Percentiles rank a stretch among this genome's conserved stretches.
Evolutionary conservation across 1,139 yeast species (phyloP).

Genomic region (Yamadazyma triangularis): DNA sequence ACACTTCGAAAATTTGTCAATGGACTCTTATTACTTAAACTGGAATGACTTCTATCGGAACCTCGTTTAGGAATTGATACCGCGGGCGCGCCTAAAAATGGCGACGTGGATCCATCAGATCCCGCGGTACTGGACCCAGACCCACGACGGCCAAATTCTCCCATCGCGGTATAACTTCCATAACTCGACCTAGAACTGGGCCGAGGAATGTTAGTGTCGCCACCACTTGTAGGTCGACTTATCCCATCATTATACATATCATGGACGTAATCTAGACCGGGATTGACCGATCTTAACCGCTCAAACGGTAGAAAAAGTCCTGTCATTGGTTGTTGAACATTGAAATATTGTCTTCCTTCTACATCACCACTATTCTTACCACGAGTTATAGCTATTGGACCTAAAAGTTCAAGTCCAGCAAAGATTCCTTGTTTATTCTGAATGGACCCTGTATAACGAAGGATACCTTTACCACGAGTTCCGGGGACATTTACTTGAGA

Average conservation of each 20-base stretch:
- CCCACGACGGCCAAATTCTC: not conserved
- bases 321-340: slow-evolving; percentile 55
- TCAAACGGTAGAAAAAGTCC: slow-evolving; percentile 75
- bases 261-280: slow-evolving; percentile 15
- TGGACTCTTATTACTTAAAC: slow-evolving; percentile 7
- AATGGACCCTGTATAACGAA: slow-evolving; percentile 72
- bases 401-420: slow-evolving; percentile 82
- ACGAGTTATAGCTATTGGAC: slow-evolving; percentile 47
- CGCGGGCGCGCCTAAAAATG: not conserved
- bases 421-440: slow-evolving; percentile 71
- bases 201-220: slow-evolving; percentile 3
- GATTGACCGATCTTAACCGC: slow-evolving; percentile 46
- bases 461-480: slow-evolving; percentile 50
- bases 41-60: not conserved
- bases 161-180: not conserved
- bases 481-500: slow-evolving; percentile 40
- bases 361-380: slow-evolving; percentile 46
- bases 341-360: slow-evolving; percentile 40
- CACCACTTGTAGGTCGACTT: not conserved
- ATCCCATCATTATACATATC: slow-evolving; percentile 12
- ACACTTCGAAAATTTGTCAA: slow-evolving; percentile 2
- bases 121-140: slow-evolving; percentile 1
- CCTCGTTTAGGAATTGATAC: not conserved
- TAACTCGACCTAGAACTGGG: slow-evolving; percentile 5
- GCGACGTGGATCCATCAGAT: not conserved